A percentile compares a stretch with the other conserved stretches of the same genome.
These are phyloP conservation scores for Flaveria linearis DNA, from an alignment of 129 eudicot genomes.

Conservation along the genomic window DNA sequence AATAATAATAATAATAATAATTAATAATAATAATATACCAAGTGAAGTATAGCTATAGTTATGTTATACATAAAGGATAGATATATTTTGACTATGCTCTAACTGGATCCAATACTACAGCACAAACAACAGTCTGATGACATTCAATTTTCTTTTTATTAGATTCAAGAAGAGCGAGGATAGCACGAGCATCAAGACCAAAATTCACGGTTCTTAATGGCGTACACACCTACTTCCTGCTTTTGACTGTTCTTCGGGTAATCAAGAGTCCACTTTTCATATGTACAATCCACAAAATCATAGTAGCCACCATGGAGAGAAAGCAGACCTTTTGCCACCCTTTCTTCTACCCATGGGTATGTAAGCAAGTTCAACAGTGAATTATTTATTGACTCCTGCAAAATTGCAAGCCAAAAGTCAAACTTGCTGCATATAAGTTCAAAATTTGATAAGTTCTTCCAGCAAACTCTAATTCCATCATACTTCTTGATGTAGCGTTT, in stretches of 20 bases:
- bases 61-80: conserved; percentile 20
- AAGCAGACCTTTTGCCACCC: conserved; percentile 65
- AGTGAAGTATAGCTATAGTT: neutral
- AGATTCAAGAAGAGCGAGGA: conserved; percentile 1
- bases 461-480: neutral
- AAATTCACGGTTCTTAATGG: conserved; percentile 66
- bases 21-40: neutral
- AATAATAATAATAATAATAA: neutral
- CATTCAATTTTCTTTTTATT: neutral
- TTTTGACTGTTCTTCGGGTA: conserved; percentile 30
- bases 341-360: conserved; percentile 93
- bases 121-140: conserved; percentile 26
- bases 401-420: conserved; percentile 17
- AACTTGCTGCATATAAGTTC: conserved; percentile 4
- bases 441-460: neutral
- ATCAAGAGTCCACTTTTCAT: conserved; percentile 94
- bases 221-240: conserved; percentile 33
- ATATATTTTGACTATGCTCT: conserved; percentile 22
- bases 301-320: conserved; percentile 95
- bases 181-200: conserved; percentile 55
- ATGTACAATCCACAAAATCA: conserved; percentile 79
- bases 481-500: conserved; percentile 1
- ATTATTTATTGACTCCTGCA: conserved; percentile 85
- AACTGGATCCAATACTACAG: conserved; percentile 7
- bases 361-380: conserved; percentile 77